Conservation (phyloP, 495 filamentous ascomycete species). For the Penicillium silybi region DNA sequence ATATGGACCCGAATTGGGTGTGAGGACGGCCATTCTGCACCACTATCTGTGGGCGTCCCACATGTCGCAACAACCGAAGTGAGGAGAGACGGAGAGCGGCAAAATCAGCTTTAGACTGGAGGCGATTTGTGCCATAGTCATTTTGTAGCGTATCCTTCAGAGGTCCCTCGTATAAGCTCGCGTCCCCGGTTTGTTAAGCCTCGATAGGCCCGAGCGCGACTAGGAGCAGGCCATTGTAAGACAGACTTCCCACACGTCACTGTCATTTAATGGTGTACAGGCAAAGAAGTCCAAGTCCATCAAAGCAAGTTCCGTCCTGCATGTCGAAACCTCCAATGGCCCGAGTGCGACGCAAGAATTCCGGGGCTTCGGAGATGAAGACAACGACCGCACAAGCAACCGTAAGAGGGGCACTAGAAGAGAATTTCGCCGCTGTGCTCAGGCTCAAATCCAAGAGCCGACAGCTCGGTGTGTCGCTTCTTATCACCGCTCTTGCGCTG, state of each 20-base stretch:
- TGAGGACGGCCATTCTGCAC: not conserved
- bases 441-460: constrained; percentile 78
- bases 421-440: constrained; percentile 75
- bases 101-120: not conserved
- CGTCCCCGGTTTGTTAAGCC: not conserved
- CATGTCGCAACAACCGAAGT: not conserved
- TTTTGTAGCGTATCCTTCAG: not conserved
- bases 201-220: not conserved
- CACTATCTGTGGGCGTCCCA: constrained; percentile 1
- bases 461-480: constrained; percentile 61
- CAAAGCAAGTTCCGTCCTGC: not conserved
- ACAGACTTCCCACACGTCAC: not conserved
- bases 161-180: not conserved
- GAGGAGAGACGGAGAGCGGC: not conserved
- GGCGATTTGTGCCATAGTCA: not conserved
- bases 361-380: not conserved
- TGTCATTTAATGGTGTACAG: not conserved
- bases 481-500: constrained; percentile 71
- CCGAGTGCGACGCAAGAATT: not conserved
- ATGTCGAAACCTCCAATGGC: not conserved
- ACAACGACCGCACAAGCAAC: constrained; percentile 4
- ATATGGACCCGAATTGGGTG: not conserved
- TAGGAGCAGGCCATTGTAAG: not conserved
- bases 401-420: constrained; percentile 40
- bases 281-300: not conserved